phyloP scores from a whole-genome alignment of 139 green algal genomes.

The Desmodesmus armatus region DNA sequence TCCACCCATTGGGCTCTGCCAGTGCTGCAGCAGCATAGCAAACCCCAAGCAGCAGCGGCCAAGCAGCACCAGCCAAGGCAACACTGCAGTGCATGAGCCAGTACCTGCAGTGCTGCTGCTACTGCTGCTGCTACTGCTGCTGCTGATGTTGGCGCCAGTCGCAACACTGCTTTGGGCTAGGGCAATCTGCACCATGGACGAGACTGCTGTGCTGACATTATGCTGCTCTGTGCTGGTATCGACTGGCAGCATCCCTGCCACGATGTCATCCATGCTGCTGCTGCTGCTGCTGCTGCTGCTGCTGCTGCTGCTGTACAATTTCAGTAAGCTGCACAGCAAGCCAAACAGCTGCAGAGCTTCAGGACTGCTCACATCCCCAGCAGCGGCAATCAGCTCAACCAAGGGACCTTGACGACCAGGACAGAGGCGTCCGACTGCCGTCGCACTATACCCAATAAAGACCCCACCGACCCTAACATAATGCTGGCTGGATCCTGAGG shows the following conservation, averaged over 20 bases:
- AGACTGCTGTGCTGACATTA: background rate
- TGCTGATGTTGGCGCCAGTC: constrained; percentile 1
- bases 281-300: constrained; percentile 22
- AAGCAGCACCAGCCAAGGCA: background rate
- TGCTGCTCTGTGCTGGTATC: constrained; percentile 2
- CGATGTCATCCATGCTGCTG: too few species aligned
- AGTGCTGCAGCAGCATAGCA: background rate
- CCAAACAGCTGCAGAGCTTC: too few species aligned
- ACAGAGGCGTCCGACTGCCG: background rate
- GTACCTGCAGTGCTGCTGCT: background rate
- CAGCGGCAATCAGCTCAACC: background rate
- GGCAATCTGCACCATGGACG: too few species aligned
- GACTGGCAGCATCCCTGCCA: too few species aligned
- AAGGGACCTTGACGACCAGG: background rate
- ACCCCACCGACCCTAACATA: background rate
- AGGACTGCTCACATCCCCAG: background rate
- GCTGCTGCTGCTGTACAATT: background rate
- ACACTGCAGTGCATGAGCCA: background rate
- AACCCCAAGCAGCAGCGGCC: too few species aligned
- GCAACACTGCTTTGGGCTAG: too few species aligned
- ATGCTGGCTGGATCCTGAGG: too few species aligned
- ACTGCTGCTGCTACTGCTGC: background rate
- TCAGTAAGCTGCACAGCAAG: too few species aligned
- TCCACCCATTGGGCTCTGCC: too few species aligned
- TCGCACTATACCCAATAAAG: background rate